Evolutionary conservation across 192 early-diverging fungal species (phyloP), one percentile per base, ranked within the genome.

Genomic region (Pilobolus umbonatus): DNA sequence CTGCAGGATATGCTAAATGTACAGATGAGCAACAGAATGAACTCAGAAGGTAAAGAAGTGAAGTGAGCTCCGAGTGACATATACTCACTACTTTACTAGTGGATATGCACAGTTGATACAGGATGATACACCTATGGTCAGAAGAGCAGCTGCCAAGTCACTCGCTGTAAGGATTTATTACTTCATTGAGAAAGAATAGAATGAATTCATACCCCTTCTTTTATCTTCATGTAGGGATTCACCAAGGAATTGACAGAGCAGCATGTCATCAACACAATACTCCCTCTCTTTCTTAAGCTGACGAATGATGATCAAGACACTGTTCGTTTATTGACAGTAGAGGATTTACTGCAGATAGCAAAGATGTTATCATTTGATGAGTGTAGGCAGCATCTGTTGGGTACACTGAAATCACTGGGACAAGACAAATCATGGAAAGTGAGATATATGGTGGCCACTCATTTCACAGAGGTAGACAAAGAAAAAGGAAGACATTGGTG

Each of bases 111-210:
- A 87, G 64, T 82, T 99, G 22, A 87, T 86, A 65, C 79, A 85
- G 64, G 97, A 99, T 75, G 94, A 96, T 45, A 97, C 94, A 21
- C 97, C 97, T 19, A 99, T 99, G 97, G 96, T 96, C 62, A 82
- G 95, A 58, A 85, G 97, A 56, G 92, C 95, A 3, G 94, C 94
- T 26, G 90, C 93, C 14, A 90, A 88, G 29, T 77, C 88, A 53
- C 69, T 94, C 24, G 78, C 77, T 35, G 88, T 90, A 78, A 73
- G 80, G 25, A 6, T 5, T n/a, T n/a, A n/a, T n/a, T n/a, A 1
- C n/a, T 7, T 45, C 10, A 24, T 19, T 3, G 25, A 45, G 3
- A 19, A 5, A 45, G 0, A 4, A 21, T 21, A 24, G 25, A 25
- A 45, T 21, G 25, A 6, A 45, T 10, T 9, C 19, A 45, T 10